Percentiles rank a stretch among this genome's conserved stretches.
Evolutionary conservation across 2,329 filamentous ascomycete genomes (phyloP).

Genomic region (Talaromyces sp.): DNA sequence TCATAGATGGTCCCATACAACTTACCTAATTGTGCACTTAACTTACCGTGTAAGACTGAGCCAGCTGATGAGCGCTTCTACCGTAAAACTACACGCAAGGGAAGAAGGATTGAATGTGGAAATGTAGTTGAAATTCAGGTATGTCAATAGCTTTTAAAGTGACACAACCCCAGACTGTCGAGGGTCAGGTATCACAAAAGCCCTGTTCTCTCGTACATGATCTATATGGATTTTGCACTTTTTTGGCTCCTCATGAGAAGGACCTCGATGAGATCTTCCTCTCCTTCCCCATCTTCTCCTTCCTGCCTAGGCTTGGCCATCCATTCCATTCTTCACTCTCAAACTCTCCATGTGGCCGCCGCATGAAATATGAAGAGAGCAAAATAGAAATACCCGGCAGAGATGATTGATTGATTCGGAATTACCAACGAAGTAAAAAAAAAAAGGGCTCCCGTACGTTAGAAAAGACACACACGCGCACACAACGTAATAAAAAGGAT

Average conservation of each 20-base stretch:
- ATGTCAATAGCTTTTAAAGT: slow-evolving; percentile 2
- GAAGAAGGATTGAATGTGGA: neutral
- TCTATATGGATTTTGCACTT: slow-evolving; percentile 6
- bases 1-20: neutral
- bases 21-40: neutral
- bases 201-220: neutral
- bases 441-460: slow-evolving; percentile 20
- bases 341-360: neutral
- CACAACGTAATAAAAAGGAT: slow-evolving; percentile 23
- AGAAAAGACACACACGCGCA: slow-evolving; percentile 20
- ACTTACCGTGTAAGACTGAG: neutral
- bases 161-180: neutral
- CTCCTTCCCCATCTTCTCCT: neutral
- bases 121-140: neutral
- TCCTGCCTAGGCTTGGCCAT: slow-evolving; percentile 13
- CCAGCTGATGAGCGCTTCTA: too few relatives aligned
- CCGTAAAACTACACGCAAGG: too few relatives aligned
- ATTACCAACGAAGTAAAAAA: slow-evolving; percentile 18
- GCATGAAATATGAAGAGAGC: neutral
- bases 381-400: slow-evolving; percentile 15
- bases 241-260: neutral
- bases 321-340: neutral
- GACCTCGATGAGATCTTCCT: neutral
- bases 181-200: neutral
- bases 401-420: slow-evolving; percentile 19